These are phyloP conservation scores for Neonothopanus nambi DNA, from an alignment of 1,284 basidiomycete species.

Conservation along the genomic window DNA sequence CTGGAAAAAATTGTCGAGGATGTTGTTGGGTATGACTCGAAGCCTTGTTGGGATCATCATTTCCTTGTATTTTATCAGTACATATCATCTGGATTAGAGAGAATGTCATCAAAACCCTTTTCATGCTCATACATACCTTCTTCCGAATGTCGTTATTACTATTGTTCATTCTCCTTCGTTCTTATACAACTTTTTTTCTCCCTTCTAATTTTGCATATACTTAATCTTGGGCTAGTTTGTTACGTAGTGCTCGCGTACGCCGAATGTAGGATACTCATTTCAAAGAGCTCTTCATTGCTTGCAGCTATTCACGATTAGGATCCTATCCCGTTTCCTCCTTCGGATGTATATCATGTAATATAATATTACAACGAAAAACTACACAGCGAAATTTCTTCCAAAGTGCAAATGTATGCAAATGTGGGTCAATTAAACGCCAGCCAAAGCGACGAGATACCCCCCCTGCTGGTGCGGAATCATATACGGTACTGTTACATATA, in stretches of 20 bases:
- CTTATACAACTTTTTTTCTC: neutral
- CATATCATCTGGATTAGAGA: constrained; percentile 14
- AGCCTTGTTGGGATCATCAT: constrained; percentile 6
- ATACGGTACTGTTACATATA: no score
- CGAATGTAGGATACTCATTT: constrained; percentile 4
- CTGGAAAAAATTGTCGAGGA: neutral
- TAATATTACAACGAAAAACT: no score
- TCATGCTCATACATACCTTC: neutral
- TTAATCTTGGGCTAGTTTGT: neutral
- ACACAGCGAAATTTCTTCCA: neutral
- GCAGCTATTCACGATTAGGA: neutral
- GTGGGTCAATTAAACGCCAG: no score
- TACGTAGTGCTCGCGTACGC: neutral
- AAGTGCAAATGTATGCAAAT: neutral
- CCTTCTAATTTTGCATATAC: constrained; percentile 4
- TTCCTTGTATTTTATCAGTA: constrained; percentile 12
- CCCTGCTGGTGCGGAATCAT: neutral
- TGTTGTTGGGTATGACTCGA: constrained; percentile 1
- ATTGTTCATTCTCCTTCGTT: constrained; percentile 1
- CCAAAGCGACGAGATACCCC: no score
- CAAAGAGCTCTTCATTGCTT: neutral
- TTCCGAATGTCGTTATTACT: neutral
- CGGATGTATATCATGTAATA: no score
- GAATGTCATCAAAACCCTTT: neutral
- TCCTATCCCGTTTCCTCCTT: neutral